Evolutionary conservation across 768 basidiomycete species (phyloP).

Genomic region (Leccinellum rugosiceps): DNA sequence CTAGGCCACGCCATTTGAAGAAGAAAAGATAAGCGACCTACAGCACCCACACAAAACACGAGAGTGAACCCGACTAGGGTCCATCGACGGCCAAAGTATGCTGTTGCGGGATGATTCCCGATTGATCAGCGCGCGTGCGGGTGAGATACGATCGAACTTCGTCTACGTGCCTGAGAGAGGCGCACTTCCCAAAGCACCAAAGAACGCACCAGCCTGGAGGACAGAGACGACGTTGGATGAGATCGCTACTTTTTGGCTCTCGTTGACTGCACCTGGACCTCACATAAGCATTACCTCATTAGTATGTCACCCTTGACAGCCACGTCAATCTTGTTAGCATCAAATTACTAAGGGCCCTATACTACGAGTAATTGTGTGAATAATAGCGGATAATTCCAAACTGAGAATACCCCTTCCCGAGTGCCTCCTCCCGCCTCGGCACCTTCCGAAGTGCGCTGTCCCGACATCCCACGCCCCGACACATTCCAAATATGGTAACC

Average conservation of each 20-base stretch:
- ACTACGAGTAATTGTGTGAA: too few relatives aligned
- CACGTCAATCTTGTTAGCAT: too few relatives aligned
- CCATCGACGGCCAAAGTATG: conserved; percentile 60
- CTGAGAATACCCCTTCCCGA: too few relatives aligned
- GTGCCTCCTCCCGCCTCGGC: too few relatives aligned
- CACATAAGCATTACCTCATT: too few relatives aligned
- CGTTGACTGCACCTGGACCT: too few relatives aligned
- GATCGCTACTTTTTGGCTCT: conserved; percentile 44
- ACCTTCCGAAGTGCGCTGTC: too few relatives aligned
- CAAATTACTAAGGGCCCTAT: too few relatives aligned
- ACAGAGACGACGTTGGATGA: conserved; percentile 85
- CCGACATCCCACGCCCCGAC: too few relatives aligned
- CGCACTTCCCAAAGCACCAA: conserved; percentile 75
- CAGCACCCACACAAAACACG: conserved; percentile 72
- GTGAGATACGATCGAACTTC: neutral
- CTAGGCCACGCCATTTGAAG: conserved; percentile 25
- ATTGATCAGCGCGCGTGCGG: neutral
- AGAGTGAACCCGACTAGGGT: conserved; percentile 59
- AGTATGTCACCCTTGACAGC: too few relatives aligned
- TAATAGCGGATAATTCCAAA: too few relatives aligned
- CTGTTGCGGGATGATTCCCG: conserved; percentile 31
- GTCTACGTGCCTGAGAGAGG: conserved; percentile 63
- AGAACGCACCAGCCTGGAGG: conserved; percentile 85
- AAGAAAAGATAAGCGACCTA: conserved; percentile 22
- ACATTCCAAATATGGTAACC: too few relatives aligned